A percentile compares a stretch with the other conserved stretches of the same genome.
phyloP scores from a whole-genome alignment of 108 stramenopile species.

The Cyclotella sp. region DNA sequence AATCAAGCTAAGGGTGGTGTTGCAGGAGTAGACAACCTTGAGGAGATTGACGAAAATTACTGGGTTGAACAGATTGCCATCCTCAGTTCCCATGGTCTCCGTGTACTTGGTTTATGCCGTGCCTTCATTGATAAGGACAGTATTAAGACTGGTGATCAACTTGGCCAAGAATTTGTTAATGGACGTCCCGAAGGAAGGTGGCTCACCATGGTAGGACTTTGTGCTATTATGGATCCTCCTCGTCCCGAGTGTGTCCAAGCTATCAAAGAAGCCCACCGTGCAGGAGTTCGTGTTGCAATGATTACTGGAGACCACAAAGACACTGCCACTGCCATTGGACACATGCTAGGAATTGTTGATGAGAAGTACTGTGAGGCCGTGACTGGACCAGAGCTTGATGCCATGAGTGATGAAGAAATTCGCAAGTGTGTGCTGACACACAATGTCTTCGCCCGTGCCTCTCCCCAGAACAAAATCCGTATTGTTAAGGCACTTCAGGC shows the following conservation, averaged over 20 bases:
- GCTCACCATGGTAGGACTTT: conserved; percentile 41
- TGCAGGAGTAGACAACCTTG: conserved; percentile 65
- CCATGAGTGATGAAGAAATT: conserved; percentile 72
- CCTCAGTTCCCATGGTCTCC: conserved; percentile 91
- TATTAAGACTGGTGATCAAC: conserved; percentile 72
- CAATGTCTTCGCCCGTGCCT: conserved; percentile 91
- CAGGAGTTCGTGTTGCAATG: conserved; percentile 95
- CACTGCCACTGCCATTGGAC: conserved; percentile 78
- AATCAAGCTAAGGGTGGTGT: conserved; percentile 64
- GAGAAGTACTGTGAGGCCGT: conserved; percentile 63
- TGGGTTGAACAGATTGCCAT: conserved; percentile 87
- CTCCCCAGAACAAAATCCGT: conserved; percentile 82
- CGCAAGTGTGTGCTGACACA: conserved; percentile 61
- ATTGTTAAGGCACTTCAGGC: conserved; percentile 95
- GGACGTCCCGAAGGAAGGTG: conserved; percentile 59
- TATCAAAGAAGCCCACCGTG: conserved; percentile 84
- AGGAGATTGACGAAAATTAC: conserved; percentile 73
- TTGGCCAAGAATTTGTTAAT: conserved; percentile 77
- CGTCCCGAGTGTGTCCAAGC: conserved; percentile 88
- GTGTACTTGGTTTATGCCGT: conserved; percentile 91
- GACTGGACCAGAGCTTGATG: conserved; percentile 83
- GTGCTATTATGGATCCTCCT: conserved; percentile 96
- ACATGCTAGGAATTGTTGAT: conserved; percentile 84
- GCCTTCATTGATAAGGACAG: conserved; percentile 66
- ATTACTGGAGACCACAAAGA: conserved; percentile 98